Percentiles rank a stretch among this genome's conserved stretches.
Evolutionary conservation across 306 rosid genomes (phyloP).

Genomic region (Cucurbita pepo): DNA sequence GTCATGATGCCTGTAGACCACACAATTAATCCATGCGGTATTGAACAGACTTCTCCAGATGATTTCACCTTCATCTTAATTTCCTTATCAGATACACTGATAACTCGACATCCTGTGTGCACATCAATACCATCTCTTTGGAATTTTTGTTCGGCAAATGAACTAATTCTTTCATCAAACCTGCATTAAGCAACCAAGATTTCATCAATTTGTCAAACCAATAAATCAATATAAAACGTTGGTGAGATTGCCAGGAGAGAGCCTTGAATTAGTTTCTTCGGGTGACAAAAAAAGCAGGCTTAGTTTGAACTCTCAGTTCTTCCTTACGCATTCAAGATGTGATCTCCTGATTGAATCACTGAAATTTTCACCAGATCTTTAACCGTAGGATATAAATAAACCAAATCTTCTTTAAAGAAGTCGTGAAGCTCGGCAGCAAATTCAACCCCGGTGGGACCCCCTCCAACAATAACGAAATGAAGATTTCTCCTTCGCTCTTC

Average conservation of each 20-base stretch:
- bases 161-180: conserved; percentile 88
- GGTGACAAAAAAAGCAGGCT: neutral
- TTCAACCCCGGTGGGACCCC: conserved; percentile 97
- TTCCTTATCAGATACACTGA: conserved; percentile 58
- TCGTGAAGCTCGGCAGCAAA: conserved; percentile 98
- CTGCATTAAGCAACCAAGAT: conserved; percentile 24
- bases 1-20: conserved; percentile 93
- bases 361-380: conserved; percentile 70
- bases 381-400: conserved; percentile 50
- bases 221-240: neutral
- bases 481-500: conserved; percentile 67
- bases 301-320: neutral
- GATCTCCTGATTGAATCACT: conserved; percentile 93
- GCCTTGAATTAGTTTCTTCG: neutral
- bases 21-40: conserved; percentile 78
- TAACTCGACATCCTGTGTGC: conserved; percentile 81
- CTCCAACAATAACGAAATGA: conserved; percentile 94
- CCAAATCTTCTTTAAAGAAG: conserved; percentile 60
- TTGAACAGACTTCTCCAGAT: conserved; percentile 45
- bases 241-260: neutral
- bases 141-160: conserved; percentile 79
- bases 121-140: conserved; percentile 74
- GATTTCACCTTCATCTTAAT: conserved; percentile 56
- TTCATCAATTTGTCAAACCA: conserved; percentile 3
- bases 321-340: conserved; percentile 79